These are phyloP conservation scores for Mariannaea elegans DNA, from an alignment of 2,329 filamentous ascomycete genomes.

Conservation along the genomic window DNA sequence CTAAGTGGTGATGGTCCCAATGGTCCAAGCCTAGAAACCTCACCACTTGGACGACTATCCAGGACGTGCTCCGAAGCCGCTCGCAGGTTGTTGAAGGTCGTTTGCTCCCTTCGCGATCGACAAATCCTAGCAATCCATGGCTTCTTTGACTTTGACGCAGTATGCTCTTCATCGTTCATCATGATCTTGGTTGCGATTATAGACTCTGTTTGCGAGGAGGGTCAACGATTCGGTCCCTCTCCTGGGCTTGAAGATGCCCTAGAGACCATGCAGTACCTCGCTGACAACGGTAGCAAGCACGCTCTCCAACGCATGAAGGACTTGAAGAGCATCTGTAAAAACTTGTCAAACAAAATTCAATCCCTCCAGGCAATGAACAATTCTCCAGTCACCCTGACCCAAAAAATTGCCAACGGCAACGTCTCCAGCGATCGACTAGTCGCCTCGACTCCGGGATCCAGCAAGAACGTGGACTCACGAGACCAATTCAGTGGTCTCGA, in stretches of 20 bases:
- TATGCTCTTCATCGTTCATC: conserved; percentile 40
- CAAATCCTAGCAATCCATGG: conserved; percentile 43
- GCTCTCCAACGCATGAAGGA: conserved; percentile 37
- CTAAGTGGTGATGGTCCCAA: conserved; percentile 36
- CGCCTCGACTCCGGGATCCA: conserved; percentile 19
- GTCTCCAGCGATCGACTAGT: background rate
- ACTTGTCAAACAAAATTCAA: conserved; percentile 39
- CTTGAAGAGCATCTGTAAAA: conserved; percentile 36
- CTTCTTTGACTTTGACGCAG: conserved; percentile 40
- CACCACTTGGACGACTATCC: conserved; percentile 39
- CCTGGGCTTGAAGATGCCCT: conserved; percentile 39
- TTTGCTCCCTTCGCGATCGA: conserved; percentile 40
- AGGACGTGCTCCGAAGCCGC: conserved; percentile 43
- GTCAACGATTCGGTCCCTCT: conserved; percentile 35
- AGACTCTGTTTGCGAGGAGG: conserved; percentile 38
- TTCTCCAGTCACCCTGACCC: conserved; percentile 21
- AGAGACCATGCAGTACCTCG: conserved; percentile 42
- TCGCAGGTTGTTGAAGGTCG: conserved; percentile 39
- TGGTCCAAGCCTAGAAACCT: conserved; percentile 34
- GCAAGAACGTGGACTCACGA: conserved; percentile 3
- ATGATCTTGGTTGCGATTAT: conserved; percentile 39
- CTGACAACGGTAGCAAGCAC: conserved; percentile 38
- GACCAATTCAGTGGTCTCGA: conserved; percentile 3
- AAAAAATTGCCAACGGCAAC: conserved; percentile 9
- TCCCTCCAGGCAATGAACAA: conserved; percentile 36